phyloP scores from a whole-genome alignment of 345 rosid species.

The Hibiscus tridactylites region DNA sequence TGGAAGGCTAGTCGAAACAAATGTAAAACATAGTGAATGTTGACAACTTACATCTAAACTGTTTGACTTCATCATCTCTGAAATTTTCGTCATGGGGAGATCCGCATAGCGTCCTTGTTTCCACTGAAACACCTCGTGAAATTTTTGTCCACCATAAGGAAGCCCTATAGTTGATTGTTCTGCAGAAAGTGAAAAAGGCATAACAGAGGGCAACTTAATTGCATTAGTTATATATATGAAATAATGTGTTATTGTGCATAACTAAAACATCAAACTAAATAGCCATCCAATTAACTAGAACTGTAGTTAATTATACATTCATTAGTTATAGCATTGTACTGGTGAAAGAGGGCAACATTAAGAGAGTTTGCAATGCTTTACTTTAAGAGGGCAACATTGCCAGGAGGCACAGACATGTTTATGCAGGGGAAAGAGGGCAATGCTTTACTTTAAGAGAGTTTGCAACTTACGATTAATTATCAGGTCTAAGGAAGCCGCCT shows the following conservation, averaged over 20 bases:
- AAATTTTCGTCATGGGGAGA: conserved; percentile 69
- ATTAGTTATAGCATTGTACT: background rate
- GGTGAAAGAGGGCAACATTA: too few relatives aligned
- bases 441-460: conserved; percentile 41
- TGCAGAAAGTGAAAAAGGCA: conserved; percentile 15
- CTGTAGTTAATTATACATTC: background rate
- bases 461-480: conserved; percentile 43
- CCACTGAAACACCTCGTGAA: conserved; percentile 87
- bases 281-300: conserved; percentile 1
- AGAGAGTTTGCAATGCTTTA: too few relatives aligned
- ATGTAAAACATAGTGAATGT: background rate
- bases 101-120: conserved; percentile 82
- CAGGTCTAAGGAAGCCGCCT: conserved; percentile 30
- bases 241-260: background rate
- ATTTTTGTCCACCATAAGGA: conserved; percentile 64
- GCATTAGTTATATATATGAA: background rate
- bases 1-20: conserved; percentile 1
- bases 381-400: too few relatives aligned
- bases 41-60: conserved; percentile 54
- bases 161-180: conserved; percentile 49
- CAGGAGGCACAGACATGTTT: background rate
- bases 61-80: conserved; percentile 90
- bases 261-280: background rate
- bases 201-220: background rate
- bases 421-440: background rate